Base-by-base conservation (phyloP, 169 alveolate genomes). In the Fabrea salina region DNA sequence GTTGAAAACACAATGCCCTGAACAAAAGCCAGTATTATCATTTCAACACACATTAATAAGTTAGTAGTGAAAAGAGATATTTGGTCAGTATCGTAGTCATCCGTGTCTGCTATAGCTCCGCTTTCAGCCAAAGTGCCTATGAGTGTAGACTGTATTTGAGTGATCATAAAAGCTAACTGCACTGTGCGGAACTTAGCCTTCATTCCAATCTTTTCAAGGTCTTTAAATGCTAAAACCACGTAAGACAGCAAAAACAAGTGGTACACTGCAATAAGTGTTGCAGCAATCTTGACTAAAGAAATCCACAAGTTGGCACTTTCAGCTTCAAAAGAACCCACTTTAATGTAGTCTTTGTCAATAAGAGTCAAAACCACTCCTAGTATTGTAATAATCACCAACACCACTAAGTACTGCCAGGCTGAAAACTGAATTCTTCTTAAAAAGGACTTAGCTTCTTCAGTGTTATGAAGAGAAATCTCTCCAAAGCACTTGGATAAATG, bases 21-120 rank as follows among this genome's bases (percentile, higher is more conserved):
- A 4, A 58, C 71, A 58, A 58, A 58, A 27, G 71, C 71, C 22
- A 58, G 32, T 25, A 58, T 58, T 25, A 58, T 58, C 71, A 58
- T 58, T 58, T 58, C 71, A 0, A 58, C 19, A 22, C 71, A 25
- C 33, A 58, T 4, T 4, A 58, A 43, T 13, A 58, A 33, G 33
- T 58, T 25, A 30, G 49, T 33, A 7, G 44, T 27, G 4, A 25
- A 58, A 35, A 27, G 25, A 30, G 44, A 25, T 1, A 58, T 58
- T 22, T 58, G 47, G 3, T 58, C 71, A 3, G 11, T 11, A 30
- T 51, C 59, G 22, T 51, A 51, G 19, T 5, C 27, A 51, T 51
- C 22, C 19, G 19, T 51, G 59, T 51, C 59, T 22, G 59, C 19
- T 22, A 51, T 51, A 22, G 37, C 19, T 22, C 27, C 27, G 3